Conservation (phyloP, 345 rosid species). For the Litchi chinensis region DNA sequence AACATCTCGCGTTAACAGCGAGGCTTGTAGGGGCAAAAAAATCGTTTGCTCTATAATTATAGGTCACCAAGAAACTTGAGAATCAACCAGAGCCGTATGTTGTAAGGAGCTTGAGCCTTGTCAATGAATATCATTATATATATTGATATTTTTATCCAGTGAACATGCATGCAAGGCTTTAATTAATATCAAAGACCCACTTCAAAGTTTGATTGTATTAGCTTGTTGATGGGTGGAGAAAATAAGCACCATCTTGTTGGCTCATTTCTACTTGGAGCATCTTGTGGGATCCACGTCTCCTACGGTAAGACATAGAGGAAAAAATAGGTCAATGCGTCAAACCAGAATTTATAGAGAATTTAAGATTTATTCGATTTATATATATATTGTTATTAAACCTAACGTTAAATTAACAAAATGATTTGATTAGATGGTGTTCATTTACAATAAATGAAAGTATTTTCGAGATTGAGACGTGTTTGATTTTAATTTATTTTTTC, state of each 20-base stretch:
- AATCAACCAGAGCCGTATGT: conserved; percentile 20
- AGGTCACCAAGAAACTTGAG: conserved; percentile 2
- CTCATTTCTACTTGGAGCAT: conserved; percentile 22
- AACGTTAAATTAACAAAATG: neutral
- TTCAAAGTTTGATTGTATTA: neutral
- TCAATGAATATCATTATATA: neutral
- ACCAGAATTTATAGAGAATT: neutral
- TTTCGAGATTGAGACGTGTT: neutral
- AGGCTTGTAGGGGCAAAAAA: neutral
- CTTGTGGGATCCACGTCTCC: conserved; percentile 11
- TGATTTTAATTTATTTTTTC: too few species aligned
- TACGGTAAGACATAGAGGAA: neutral
- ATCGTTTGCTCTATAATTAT: conserved; percentile 28
- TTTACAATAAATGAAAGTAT: neutral
- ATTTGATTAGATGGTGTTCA: neutral
- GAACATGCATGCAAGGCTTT: conserved; percentile 34
- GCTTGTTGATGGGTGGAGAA: conserved; percentile 8
- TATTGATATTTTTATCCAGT: neutral
- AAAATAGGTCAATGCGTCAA: neutral
- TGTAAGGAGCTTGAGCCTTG: conserved; percentile 2
- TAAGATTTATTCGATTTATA: neutral
- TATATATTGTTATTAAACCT: neutral
- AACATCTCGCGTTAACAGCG: neutral
- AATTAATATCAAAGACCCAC: conserved; percentile 24
- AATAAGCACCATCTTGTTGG: conserved; percentile 16